Conservation (phyloP, 805 yeast species). For the Wickerhamiella azymoides region DNA sequence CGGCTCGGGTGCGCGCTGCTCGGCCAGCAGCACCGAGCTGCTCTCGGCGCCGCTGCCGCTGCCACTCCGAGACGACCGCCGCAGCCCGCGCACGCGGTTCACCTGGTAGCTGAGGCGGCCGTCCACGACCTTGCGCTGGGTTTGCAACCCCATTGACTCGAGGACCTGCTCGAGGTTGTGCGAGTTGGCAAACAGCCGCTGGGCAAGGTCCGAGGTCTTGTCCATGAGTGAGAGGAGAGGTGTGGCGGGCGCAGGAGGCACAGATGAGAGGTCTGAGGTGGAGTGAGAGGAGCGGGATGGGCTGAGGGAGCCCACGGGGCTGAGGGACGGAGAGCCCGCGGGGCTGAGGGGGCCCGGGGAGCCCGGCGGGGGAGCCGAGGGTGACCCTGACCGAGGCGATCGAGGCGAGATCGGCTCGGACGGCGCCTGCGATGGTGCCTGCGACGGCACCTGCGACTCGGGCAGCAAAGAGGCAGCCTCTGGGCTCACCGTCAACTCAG, state of each 20-base stretch:
- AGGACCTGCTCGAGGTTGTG: slow-evolving; percentile 39
- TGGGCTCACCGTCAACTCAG: too few relatives aligned
- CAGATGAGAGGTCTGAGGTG: neutral
- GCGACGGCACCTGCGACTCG: too few relatives aligned
- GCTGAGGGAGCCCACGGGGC: neutral
- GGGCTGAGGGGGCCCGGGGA: neutral
- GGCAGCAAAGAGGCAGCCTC: too few relatives aligned
- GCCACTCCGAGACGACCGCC: slow-evolving; percentile 1
- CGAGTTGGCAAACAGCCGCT: slow-evolving; percentile 25
- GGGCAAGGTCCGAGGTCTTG: slow-evolving; percentile 33
- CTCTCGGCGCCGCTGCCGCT: neutral
- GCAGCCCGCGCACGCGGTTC: slow-evolving; percentile 61
- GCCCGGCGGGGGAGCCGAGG: too few relatives aligned
- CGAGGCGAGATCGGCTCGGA: too few relatives aligned
- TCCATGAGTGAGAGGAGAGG: slow-evolving; percentile 19
- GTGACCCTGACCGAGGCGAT: too few relatives aligned
- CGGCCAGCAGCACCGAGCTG: neutral
- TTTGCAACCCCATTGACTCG: slow-evolving; percentile 65
- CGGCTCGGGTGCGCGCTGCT: slow-evolving; percentile 1
- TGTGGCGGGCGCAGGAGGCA: neutral
- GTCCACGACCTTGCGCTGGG: slow-evolving; percentile 31
- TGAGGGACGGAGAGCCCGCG: too few relatives aligned
- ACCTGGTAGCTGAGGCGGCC: slow-evolving; percentile 25
- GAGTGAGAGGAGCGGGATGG: neutral
- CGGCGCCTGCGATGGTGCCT: too few relatives aligned